phyloP scores from a whole-genome alignment of 257 asterid genomes.

The Solanum gracilifrons region DNA sequence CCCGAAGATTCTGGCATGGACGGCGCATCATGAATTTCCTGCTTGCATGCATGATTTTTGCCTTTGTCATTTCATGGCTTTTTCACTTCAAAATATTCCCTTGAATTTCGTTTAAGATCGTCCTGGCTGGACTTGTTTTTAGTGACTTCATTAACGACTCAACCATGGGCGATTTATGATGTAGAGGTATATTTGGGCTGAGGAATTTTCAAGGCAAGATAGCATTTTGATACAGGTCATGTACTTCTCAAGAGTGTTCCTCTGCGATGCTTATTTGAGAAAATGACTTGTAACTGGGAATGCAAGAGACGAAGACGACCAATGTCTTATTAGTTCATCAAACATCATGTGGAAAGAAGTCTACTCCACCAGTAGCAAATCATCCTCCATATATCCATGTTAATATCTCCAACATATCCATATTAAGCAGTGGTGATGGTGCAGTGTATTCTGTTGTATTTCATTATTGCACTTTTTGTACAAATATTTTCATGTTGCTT shows the following conservation, averaged over 20 bases:
- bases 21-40: slow-evolving; percentile 39
- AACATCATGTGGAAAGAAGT: not conserved
- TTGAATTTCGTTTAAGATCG: not conserved
- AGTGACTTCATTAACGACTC: not conserved
- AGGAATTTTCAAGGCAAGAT: not conserved
- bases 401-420: not conserved
- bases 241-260: not conserved
- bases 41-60: slow-evolving; percentile 41
- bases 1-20: slow-evolving; percentile 26
- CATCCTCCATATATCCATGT: not conserved
- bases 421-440: not conserved
- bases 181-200: not conserved
- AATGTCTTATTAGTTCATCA: not conserved
- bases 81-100: slow-evolving; percentile 35
- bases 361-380: not conserved
- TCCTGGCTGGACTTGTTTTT: not conserved
- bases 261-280: not conserved
- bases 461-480: not conserved
- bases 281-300: not conserved
- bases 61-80: slow-evolving; percentile 46
- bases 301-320: not conserved
- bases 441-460: not conserved
- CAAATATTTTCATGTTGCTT: not conserved
- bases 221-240: not conserved
- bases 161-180: not conserved